Conservation (phyloP, 1,284 basidiomycete species). For the Dichomitus squalens region DNA sequence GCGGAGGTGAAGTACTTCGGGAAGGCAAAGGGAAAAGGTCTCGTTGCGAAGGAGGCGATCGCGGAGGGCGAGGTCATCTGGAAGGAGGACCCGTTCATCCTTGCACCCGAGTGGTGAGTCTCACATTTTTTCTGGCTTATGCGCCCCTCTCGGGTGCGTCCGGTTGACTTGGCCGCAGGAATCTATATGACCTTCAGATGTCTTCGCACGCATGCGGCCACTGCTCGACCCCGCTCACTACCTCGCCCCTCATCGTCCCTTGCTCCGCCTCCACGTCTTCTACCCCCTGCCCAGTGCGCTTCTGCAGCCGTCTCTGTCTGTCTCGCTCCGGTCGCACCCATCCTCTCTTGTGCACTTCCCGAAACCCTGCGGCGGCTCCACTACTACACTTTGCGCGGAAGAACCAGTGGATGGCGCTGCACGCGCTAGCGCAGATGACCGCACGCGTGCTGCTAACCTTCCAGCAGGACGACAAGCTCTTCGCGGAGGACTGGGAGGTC, state of each 20-base stretch:
- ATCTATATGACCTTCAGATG: constrained; percentile 67
- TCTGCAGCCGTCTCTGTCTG: constrained; percentile 81
- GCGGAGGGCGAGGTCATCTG: constrained; percentile 76
- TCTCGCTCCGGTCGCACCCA: constrained; percentile 64
- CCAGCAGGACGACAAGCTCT: constrained; percentile 43
- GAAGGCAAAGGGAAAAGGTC: constrained; percentile 78
- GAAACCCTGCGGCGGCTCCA: constrained; percentile 68
- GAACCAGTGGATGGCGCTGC: constrained; percentile 73
- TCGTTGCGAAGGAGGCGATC: constrained; percentile 73
- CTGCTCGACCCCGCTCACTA: constrained; percentile 66
- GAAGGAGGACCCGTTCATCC: constrained; percentile 78
- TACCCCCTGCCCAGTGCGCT: constrained; percentile 60
- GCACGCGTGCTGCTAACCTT: constrained; percentile 63
- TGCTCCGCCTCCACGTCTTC: constrained; percentile 49
- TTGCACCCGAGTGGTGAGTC: constrained; percentile 72
- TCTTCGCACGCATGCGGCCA: constrained; percentile 59
- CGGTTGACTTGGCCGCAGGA: constrained; percentile 44
- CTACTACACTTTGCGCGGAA: constrained; percentile 63
- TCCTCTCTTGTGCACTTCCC: constrained; percentile 71
- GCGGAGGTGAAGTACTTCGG: constrained; percentile 73
- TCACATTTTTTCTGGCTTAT: neutral
- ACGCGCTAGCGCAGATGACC: constrained; percentile 69
- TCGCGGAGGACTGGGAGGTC: constrained; percentile 53
- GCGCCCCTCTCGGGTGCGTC: neutral
- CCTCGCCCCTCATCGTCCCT: constrained; percentile 49